Conservation (phyloP, 805 yeast species). For the Myxozyma mucilagina region DNA sequence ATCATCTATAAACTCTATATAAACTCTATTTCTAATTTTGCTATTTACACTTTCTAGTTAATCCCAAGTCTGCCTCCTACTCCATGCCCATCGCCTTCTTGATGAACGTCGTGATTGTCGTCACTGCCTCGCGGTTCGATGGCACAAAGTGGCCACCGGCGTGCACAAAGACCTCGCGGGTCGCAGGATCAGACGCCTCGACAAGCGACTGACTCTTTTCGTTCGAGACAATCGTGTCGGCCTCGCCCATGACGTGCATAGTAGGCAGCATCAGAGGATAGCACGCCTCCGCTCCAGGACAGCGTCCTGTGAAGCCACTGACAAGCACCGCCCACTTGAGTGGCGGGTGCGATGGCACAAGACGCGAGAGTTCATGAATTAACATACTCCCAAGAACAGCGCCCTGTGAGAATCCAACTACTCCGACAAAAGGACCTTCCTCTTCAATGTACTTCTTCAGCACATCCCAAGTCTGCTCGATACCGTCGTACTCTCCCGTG, state of each 20-base stretch:
- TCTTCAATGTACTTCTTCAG: slow-evolving; percentile 51
- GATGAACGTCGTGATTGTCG: slow-evolving; percentile 39
- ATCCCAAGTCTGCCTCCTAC: too few species aligned
- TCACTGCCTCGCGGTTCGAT: slow-evolving; percentile 61
- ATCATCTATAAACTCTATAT: background rate
- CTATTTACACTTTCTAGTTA: background rate
- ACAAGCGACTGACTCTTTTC: slow-evolving; percentile 65
- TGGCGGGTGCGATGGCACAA: slow-evolving; percentile 51
- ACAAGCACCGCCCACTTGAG: slow-evolving; percentile 75
- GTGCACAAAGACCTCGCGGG: slow-evolving; percentile 60
- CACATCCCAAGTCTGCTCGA: slow-evolving; percentile 50
- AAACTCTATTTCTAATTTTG: background rate
- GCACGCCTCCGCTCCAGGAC: slow-evolving; percentile 37
- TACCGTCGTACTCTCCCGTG: slow-evolving; percentile 39
- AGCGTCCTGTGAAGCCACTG: slow-evolving; percentile 53
- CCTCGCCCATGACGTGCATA: slow-evolving; percentile 80
- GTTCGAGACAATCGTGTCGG: slow-evolving; percentile 80
- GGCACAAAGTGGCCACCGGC: slow-evolving; percentile 99
- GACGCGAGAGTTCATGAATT: slow-evolving; percentile 55
- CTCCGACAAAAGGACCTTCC: slow-evolving; percentile 74
- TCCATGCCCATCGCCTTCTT: slow-evolving; percentile 3
- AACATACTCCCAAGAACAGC: slow-evolving; percentile 80
- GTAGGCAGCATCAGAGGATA: slow-evolving; percentile 46
- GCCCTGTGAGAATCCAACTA: slow-evolving; percentile 93
- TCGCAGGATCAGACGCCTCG: slow-evolving; percentile 49